Evolutionary conservation across 1,284 basidiomycete genomes (phyloP), one percentile per base, ranked within the genome.

Genomic region (Leccinum griseonigrum): DNA sequence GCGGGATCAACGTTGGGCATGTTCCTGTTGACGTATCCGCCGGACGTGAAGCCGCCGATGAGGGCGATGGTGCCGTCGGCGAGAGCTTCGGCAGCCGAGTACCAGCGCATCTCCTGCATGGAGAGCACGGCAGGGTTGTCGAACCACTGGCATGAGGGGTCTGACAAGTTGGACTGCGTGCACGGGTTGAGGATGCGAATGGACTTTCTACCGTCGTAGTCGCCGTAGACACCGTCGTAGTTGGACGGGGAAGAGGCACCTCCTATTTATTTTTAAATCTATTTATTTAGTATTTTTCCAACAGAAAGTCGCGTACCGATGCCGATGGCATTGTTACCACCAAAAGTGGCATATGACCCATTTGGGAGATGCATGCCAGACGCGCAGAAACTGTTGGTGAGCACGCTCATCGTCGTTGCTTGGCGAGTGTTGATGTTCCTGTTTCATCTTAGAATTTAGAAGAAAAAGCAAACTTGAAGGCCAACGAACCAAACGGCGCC

Each of bases 11-110:
- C 72, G 67, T 88, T 88, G 36, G 88, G 88, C 38, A 76, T 79
- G 71, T 90, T 94, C 29, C 93, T 82, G 75, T 97, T 96, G 75
- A 95, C 84, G 74, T 95, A 94, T 18, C 89, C 88, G 64, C 94
- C 94, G 70, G 88, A 90, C 54, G 86, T 82, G 73, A 92, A 90
- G n/a, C 91, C 91, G 55, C 91, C 91, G 48, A 92, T 87, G 58
- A 94, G 76, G 29, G 85, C 89, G 59, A 93, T 72, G 2, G 79
- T 78, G 28, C 90, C 89, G 64, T 91, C 83, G 0, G 78, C 87
- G 4, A 90, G 80, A 22, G 88, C 76, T 70, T 92, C 90, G 48
- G 92, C 91, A 10, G 89, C 86, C 26, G 94, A 91, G 64, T 95
- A 95, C 94, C 93, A 96, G 28, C 94, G 84, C 67, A 83, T 77